phyloP scores from a whole-genome alignment of 371 early-diverging fungal genomes.

The Apophysomyces sp. region DNA sequence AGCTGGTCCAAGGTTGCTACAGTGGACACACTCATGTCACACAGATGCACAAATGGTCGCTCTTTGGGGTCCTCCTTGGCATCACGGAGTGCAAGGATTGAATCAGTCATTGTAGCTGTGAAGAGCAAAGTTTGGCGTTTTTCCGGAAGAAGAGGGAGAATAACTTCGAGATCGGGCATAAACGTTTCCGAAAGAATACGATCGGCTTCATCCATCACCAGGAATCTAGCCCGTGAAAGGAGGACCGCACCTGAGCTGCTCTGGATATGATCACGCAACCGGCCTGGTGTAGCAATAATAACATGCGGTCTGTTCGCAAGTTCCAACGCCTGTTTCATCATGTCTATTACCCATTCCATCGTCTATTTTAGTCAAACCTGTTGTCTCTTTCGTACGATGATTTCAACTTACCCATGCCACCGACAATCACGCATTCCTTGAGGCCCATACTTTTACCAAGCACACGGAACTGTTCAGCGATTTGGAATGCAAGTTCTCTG shows the following conservation, averaged over 20 bases:
- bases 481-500: constrained; percentile 96
- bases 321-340: constrained; percentile 91
- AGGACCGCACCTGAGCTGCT: constrained; percentile 70
- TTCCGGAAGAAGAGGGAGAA: constrained; percentile 77
- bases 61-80: constrained; percentile 41
- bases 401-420: constrained; percentile 77
- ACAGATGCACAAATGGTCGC: constrained; percentile 81
- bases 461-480: constrained; percentile 93
- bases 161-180: constrained; percentile 78
- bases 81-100: constrained; percentile 63
- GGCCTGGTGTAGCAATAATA: constrained; percentile 97
- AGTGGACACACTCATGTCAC: constrained; percentile 74
- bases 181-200: constrained; percentile 84
- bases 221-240: constrained; percentile 54
- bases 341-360: constrained; percentile 50
- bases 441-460: constrained; percentile 90
- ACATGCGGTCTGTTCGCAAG: constrained; percentile 91
- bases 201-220: constrained; percentile 99
- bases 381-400: neutral
- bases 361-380: neutral
- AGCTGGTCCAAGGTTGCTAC: constrained; percentile 87
- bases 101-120: constrained; percentile 95
- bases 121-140: constrained; percentile 92
- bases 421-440: constrained; percentile 90
- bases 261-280: constrained; percentile 91